These are phyloP conservation scores for Leccinum subgranulosum DNA, from an alignment of 768 basidiomycete species.

Conservation along the genomic window DNA sequence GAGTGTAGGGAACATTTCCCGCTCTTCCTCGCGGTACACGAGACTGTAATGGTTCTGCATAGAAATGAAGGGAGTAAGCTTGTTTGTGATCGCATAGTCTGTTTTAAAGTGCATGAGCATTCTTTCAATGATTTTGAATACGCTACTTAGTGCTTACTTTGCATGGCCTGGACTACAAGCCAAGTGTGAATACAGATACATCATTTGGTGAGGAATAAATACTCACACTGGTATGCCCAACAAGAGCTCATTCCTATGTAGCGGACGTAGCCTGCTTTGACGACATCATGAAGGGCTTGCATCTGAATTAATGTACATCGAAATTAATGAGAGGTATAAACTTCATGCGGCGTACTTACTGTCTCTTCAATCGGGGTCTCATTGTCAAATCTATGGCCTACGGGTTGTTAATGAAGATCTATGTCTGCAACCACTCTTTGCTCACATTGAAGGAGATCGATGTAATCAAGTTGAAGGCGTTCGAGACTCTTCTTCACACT, in stretches of 20 bases:
- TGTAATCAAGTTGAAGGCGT: conserved; percentile 48
- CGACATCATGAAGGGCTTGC: conserved; percentile 50
- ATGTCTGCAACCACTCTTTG: background rate
- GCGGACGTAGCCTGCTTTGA: conserved; percentile 45
- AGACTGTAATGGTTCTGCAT: conserved; percentile 64
- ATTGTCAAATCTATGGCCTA: conserved; percentile 47
- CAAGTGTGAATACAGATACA: background rate
- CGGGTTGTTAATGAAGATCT: background rate
- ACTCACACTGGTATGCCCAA: conserved; percentile 39
- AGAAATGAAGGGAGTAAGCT: conserved; percentile 53
- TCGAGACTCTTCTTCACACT: conserved; percentile 42
- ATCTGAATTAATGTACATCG: conserved; percentile 24
- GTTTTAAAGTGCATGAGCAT: conserved; percentile 2
- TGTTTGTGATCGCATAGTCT: conserved; percentile 42
- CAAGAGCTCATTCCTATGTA: conserved; percentile 46
- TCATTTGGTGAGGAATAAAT: background rate
- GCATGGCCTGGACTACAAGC: conserved; percentile 38
- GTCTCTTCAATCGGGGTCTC: conserved; percentile 51
- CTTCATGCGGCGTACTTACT: conserved; percentile 11
- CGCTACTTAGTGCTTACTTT: conserved; percentile 24
- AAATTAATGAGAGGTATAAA: background rate
- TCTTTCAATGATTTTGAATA: background rate
- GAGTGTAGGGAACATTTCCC: conserved; percentile 54
- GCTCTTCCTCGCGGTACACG: conserved; percentile 60
- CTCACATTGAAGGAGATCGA: conserved; percentile 56